These are phyloP conservation scores for Polytolypa hystricis DNA, from an alignment of 2,329 filamentous ascomycete genomes.

Conservation along the genomic window DNA sequence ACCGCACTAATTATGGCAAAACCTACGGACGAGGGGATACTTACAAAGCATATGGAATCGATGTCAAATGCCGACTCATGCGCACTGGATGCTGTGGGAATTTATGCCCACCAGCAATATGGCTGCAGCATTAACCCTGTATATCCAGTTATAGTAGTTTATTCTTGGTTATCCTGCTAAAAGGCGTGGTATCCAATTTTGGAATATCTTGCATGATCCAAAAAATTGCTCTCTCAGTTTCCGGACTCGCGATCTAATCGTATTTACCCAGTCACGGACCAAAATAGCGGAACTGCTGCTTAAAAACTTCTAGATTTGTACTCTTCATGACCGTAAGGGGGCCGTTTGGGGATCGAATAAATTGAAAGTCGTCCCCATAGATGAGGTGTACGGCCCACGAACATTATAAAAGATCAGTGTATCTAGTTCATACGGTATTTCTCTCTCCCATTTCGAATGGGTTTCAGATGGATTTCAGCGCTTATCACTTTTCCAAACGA, in stretches of 20 bases:
- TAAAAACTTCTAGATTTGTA: slow-evolving; percentile 13
- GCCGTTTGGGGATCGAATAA: slow-evolving; percentile 11
- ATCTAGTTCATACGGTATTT: too few relatives aligned
- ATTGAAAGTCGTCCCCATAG: slow-evolving; percentile 14
- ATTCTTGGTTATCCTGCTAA: slow-evolving; percentile 6
- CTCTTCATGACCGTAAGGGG: slow-evolving; percentile 13
- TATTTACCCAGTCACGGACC: slow-evolving; percentile 14
- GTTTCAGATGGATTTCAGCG: not conserved
- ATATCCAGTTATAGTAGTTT: slow-evolving; percentile 5
- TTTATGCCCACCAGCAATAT: too few relatives aligned
- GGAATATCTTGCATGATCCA: slow-evolving; percentile 10
- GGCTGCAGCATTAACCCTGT: too few relatives aligned
- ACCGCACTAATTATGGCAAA: too few relatives aligned
- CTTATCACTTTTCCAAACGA: slow-evolving; percentile 12
- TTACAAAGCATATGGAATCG: too few relatives aligned
- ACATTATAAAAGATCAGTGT: not conserved
- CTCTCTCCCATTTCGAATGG: not conserved
- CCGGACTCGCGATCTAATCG: slow-evolving; percentile 4
- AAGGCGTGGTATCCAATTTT: slow-evolving; percentile 6
- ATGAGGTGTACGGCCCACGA: slow-evolving; percentile 13
- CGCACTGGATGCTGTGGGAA: too few relatives aligned
- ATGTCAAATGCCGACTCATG: too few relatives aligned
- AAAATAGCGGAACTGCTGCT: slow-evolving; percentile 14
- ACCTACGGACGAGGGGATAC: too few relatives aligned
- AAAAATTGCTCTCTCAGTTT: slow-evolving; percentile 7